Conservation (phyloP, 805 yeast species). For the Isabelozyma gotoi region DNA sequence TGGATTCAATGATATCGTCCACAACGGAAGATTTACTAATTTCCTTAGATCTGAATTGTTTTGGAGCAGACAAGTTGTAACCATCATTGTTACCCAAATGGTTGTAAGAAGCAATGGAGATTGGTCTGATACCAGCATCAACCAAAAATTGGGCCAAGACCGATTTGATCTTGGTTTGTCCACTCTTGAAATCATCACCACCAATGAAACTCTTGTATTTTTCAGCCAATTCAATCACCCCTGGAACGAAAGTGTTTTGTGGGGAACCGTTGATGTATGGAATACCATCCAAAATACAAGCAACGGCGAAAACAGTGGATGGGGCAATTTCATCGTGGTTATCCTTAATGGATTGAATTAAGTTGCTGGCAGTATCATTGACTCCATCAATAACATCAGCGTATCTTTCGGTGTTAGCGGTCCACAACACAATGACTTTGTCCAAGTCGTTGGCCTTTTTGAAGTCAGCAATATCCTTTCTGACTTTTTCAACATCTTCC, state of each 20-base stretch:
- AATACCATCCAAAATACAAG: constrained; percentile 81
- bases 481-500: constrained; percentile 84
- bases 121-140: constrained; percentile 95
- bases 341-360: constrained; percentile 67
- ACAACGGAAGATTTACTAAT: constrained; percentile 90
- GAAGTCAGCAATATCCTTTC: constrained; percentile 79
- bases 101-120: constrained; percentile 92
- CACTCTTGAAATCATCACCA: constrained; percentile 96
- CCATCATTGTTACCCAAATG: constrained; percentile 98
- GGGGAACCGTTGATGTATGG: constrained; percentile 97
- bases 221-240: constrained; percentile 88
- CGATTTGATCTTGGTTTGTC: constrained; percentile 95
- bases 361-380: constrained; percentile 83
- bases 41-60: constrained; percentile 93
- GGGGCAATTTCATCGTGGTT: constrained; percentile 88
- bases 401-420: constrained; percentile 95
- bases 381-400: constrained; percentile 75
- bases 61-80: constrained; percentile 83
- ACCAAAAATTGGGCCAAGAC: constrained; percentile 94
- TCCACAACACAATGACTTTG: constrained; percentile 90
- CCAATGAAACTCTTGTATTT: constrained; percentile 74
- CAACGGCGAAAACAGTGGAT: constrained; percentile 92
- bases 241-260: constrained; percentile 96
- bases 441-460: constrained; percentile 72
- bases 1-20: constrained; percentile 90